Conservation (phyloP, 2,329 filamentous ascomycete genomes). For the Aspergillus ochraceus region DNA sequence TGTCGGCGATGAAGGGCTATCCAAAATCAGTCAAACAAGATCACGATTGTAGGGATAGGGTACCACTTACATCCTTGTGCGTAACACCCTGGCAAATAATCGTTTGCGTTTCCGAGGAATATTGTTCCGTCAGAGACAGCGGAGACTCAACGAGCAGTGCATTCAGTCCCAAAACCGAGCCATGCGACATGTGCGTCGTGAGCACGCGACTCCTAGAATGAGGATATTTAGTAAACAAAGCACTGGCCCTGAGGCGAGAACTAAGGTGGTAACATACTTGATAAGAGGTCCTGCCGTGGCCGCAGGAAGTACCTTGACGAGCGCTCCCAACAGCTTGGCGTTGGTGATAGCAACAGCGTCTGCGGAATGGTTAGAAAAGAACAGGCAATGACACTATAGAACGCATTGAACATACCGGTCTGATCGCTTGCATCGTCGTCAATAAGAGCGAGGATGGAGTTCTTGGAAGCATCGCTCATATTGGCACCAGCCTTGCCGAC, state of each 20-base stretch:
- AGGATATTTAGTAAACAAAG: conserved; percentile 37
- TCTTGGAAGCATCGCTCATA: conserved; percentile 88
- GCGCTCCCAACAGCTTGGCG: conserved; percentile 81
- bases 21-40: conserved; percentile 16
- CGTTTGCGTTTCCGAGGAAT: conserved; percentile 73
- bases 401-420: conserved; percentile 53
- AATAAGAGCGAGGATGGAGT: conserved; percentile 83
- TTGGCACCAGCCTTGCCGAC: conserved; percentile 91
- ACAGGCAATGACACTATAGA: not conserved
- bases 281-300: conserved; percentile 65
- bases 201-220: conserved; percentile 71
- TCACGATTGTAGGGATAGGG: not conserved
- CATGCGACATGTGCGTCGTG: conserved; percentile 69
- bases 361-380: conserved; percentile 22
- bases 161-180: conserved; percentile 84
- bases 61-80: conserved; percentile 67
- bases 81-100: conserved; percentile 77
- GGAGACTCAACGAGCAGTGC: conserved; percentile 82
- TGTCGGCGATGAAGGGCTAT: conserved; percentile 81
- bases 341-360: conserved; percentile 82
- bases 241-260: not conserved
- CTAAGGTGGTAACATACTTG: conserved; percentile 45
- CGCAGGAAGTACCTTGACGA: conserved; percentile 80
- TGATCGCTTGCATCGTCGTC: conserved; percentile 77
- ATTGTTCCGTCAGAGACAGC: conserved; percentile 64